Evolutionary conservation across 805 yeast species (phyloP).

Genomic region (Yamadazyma sp.): DNA sequence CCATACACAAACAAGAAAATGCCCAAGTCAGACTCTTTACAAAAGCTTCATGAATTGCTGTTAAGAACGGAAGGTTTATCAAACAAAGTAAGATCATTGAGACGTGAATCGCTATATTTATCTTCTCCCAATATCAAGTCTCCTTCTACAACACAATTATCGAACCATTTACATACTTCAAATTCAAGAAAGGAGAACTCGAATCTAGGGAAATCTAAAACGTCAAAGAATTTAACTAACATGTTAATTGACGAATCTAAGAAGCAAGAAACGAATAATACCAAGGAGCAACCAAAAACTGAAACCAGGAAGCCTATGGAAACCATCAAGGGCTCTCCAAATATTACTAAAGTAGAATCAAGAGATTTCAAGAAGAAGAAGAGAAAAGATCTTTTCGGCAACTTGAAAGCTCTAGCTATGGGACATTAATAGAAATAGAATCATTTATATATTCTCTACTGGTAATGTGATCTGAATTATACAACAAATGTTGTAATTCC

Average conservation of each 20-base stretch:
- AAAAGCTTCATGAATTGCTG: slow-evolving; percentile 29
- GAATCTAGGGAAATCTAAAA: slow-evolving; percentile 1
- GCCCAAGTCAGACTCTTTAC: slow-evolving; percentile 27
- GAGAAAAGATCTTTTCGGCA: slow-evolving; percentile 2
- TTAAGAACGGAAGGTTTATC: slow-evolving; percentile 13
- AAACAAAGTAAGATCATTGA: slow-evolving; percentile 9
- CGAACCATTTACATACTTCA: slow-evolving; percentile 8
- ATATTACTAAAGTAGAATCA: not conserved
- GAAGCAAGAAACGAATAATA: too few relatives aligned
- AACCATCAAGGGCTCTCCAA: slow-evolving; percentile 4
- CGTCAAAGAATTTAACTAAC: slow-evolving; percentile 1
- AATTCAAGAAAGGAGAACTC: slow-evolving; percentile 4
- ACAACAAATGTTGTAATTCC: too few relatives aligned
- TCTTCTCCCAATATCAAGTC: slow-evolving; percentile 16
- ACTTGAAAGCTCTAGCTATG: slow-evolving; percentile 1
- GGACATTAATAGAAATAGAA: too few relatives aligned
- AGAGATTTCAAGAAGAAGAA: not conserved
- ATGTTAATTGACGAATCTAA: slow-evolving; percentile 1
- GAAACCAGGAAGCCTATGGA: not conserved
- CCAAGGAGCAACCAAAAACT: not conserved
- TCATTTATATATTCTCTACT: too few relatives aligned
- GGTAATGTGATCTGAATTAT: too few relatives aligned
- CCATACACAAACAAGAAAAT: slow-evolving; percentile 3
- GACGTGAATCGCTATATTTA: slow-evolving; percentile 9
- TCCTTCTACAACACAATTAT: slow-evolving; percentile 20